Evolutionary conservation across 2,329 filamentous ascomycete species (phyloP).

Genomic region (Xylaria hypoxylon): DNA sequence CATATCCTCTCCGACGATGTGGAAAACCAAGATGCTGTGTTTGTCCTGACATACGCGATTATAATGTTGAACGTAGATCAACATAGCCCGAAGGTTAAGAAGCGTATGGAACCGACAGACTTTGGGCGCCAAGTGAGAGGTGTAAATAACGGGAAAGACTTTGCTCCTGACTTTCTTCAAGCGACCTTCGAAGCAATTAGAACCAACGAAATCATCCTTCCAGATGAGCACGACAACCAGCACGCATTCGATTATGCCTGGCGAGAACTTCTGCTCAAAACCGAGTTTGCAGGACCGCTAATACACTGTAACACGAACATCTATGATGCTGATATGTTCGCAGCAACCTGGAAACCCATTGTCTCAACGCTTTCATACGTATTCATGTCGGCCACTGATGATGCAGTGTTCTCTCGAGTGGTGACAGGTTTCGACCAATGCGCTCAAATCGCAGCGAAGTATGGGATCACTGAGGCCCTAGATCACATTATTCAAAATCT

Average conservation of each 20-base stretch:
- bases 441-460: conserved; percentile 88
- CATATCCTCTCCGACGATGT: conserved; percentile 78
- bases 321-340: conserved; percentile 98
- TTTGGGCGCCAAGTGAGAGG: conserved; percentile 92
- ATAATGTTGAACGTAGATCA: conserved; percentile 98
- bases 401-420: conserved; percentile 92
- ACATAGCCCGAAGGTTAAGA: conserved; percentile 92
- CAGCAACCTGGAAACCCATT: conserved; percentile 93
- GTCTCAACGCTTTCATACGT: conserved; percentile 96
- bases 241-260: conserved; percentile 97
- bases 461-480: conserved; percentile 84
- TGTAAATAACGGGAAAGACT: conserved; percentile 87
- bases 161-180: conserved; percentile 83
- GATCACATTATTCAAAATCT: conserved; percentile 94
- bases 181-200: conserved; percentile 92
- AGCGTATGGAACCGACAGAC: conserved; percentile 85
- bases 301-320: conserved; percentile 89
- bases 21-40: conserved; percentile 87
- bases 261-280: conserved; percentile 92
- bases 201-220: conserved; percentile 92
- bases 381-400: conserved; percentile 98
- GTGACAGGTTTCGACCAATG: conserved; percentile 97
- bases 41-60: conserved; percentile 92
- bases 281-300: conserved; percentile 78
- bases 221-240: conserved; percentile 96